A percentile compares a stretch with the other conserved stretches of the same genome.
phyloP scores from a whole-genome alignment of 2,329 filamentous ascomycete genomes.

The Cladosporium austrohemisphaericum region DNA sequence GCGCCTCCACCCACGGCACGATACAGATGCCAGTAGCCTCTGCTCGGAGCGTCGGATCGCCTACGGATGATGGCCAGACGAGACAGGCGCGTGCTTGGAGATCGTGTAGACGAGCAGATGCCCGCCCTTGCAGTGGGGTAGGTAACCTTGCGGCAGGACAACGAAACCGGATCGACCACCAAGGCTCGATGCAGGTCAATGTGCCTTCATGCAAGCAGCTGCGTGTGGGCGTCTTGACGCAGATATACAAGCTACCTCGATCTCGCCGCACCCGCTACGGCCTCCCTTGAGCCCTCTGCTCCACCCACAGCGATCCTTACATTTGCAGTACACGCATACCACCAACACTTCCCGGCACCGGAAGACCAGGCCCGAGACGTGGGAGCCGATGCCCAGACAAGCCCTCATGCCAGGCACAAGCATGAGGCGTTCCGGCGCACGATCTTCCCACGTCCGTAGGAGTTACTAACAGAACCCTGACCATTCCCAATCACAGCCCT shows the following conservation, averaged over 20 bases:
- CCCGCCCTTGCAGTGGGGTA: conserved; percentile 15
- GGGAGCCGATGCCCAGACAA: conserved; percentile 11
- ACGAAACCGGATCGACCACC: conserved; percentile 12
- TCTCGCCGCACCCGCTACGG: conserved; percentile 6
- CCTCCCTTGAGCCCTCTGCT: conserved; percentile 6
- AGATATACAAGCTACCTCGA: conserved; percentile 17
- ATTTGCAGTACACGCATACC: neutral
- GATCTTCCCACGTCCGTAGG: conserved; percentile 6
- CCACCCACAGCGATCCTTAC: conserved; percentile 13
- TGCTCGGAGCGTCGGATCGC: conserved; percentile 14
- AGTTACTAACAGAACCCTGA: neutral
- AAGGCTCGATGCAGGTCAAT: conserved; percentile 10
- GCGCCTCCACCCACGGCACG: conserved; percentile 16
- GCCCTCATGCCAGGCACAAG: conserved; percentile 15
- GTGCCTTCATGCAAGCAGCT: conserved; percentile 13
- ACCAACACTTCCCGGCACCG: conserved; percentile 8
- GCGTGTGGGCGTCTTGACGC: conserved; percentile 13
- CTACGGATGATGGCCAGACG: conserved; percentile 7
- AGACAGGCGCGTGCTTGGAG: conserved; percentile 15
- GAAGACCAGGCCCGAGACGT: conserved; percentile 12
- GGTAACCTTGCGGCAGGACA: conserved; percentile 15
- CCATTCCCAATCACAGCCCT: neutral
- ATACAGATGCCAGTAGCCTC: conserved; percentile 13
- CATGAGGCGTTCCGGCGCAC: conserved; percentile 10
- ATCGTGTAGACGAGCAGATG: conserved; percentile 7